Conservation (phyloP, 345 rosid species). For the Eucalyptus tenuipes region DNA sequence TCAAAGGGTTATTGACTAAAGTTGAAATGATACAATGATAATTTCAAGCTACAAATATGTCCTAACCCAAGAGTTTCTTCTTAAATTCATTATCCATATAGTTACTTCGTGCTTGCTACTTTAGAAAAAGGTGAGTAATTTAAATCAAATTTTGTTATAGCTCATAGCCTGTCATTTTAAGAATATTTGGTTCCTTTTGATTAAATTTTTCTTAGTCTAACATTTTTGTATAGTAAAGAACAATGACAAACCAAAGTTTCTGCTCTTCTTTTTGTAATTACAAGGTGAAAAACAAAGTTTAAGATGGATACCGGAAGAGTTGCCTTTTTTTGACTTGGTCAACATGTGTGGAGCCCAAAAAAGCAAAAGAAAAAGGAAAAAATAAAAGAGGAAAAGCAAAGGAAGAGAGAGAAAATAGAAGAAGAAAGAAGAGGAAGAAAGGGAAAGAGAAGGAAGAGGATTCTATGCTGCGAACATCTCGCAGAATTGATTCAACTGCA, state of each 20-base stretch:
- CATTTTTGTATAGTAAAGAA: not conserved
- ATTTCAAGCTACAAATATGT: not conserved
- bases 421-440: too few relatives aligned
- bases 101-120: not conserved
- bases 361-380: not conserved
- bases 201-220: not conserved
- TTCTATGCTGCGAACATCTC: not conserved
- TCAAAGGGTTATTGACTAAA: not conserved
- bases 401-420: too few relatives aligned
- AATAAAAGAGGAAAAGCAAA: not conserved
- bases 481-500: too few relatives aligned
- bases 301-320: not conserved
- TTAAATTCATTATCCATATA: not conserved
- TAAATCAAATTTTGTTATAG: not conserved
- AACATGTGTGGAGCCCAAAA: not conserved
- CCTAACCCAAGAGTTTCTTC: not conserved
- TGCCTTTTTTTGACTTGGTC: not conserved
- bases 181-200: too few relatives aligned
- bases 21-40: not conserved
- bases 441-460: not conserved
- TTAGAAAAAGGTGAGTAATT: not conserved
- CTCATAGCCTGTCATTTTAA: not conserved
- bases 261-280: not conserved
- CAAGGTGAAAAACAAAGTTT: not conserved
- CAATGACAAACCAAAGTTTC: not conserved